phyloP scores from a whole-genome alignment of 805 yeast species.

The Cyberlindnera amylophila region DNA sequence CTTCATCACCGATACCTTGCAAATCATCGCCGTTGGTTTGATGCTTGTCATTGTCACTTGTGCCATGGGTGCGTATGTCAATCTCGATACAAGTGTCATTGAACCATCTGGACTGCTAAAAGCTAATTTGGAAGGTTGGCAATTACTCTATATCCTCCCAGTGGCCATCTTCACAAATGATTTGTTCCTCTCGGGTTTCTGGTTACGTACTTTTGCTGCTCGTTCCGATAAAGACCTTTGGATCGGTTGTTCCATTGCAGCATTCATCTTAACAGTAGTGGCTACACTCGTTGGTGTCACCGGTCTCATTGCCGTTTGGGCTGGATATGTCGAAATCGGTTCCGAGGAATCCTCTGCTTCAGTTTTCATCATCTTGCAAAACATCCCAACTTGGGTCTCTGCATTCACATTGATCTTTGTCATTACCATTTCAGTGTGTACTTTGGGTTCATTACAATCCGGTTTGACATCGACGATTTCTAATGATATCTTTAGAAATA shows the following conservation, averaged over 20 bases:
- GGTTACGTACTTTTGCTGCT: conserved; percentile 93
- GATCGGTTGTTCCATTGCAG: conserved; percentile 74
- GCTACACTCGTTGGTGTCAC: conserved; percentile 74
- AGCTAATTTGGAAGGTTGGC: conserved; percentile 80
- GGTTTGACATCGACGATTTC: conserved; percentile 87
- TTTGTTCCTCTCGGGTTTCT: conserved; percentile 85
- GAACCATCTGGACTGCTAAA: conserved; percentile 63
- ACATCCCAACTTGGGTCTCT: conserved; percentile 82
- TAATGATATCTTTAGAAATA: conserved; percentile 85
- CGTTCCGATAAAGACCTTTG: conserved; percentile 68
- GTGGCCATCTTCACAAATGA: conserved; percentile 90
- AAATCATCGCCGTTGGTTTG: conserved; percentile 68
- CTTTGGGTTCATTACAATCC: conserved; percentile 84
- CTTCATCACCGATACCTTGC: conserved; percentile 81
- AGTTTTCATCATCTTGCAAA: conserved; percentile 63
- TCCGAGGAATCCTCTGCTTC: conserved; percentile 57
- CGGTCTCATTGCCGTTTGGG: conserved; percentile 90
- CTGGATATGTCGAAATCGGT: conserved; percentile 52
- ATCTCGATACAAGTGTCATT: conserved; percentile 54
- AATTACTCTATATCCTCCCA: conserved; percentile 74
- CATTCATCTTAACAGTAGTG: conserved; percentile 58
- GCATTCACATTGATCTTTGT: conserved; percentile 78
- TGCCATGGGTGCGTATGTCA: conserved; percentile 72
- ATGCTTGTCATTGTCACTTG: conserved; percentile 66
- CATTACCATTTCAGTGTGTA: conserved; percentile 75